Evolutionary conservation across 371 early-diverging fungal genomes (phyloP).

Genomic region (Mucor mucedo): DNA sequence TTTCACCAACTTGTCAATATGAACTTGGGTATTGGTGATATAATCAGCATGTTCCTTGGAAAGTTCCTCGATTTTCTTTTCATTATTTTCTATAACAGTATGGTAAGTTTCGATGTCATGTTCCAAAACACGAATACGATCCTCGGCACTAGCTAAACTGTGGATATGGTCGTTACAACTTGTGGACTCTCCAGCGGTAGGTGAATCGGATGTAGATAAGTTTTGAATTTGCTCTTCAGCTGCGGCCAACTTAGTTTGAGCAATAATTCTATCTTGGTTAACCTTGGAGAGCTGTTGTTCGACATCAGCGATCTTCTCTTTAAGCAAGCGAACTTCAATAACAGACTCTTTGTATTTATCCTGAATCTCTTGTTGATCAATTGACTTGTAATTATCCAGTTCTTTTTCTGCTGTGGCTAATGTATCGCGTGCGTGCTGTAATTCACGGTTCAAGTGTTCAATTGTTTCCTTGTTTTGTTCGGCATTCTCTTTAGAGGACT

Average conservation of each 20-base stretch:
- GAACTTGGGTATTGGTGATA: constrained; percentile 1
- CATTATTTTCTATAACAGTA: constrained; percentile 2
- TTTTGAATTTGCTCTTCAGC: constrained; percentile 17
- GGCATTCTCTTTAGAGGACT: not conserved
- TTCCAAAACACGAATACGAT: constrained; percentile 22
- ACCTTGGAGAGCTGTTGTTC: constrained; percentile 16
- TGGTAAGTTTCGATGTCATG: constrained; percentile 11
- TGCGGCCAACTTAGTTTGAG: constrained; percentile 22
- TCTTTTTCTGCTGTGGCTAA: constrained; percentile 16
- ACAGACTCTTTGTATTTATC: constrained; percentile 19
- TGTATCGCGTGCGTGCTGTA: constrained; percentile 12
- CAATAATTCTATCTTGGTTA: constrained; percentile 23
- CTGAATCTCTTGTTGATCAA: constrained; percentile 11
- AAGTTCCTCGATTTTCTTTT: constrained; percentile 3
- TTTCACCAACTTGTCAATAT: constrained; percentile 14
- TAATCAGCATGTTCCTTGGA: constrained; percentile 6
- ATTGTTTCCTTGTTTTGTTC: constrained; percentile 11
- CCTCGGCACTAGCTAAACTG: constrained; percentile 17
- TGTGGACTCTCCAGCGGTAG: not conserved
- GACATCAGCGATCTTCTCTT: constrained; percentile 15
- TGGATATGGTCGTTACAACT: constrained; percentile 16
- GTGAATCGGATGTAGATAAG: not conserved
- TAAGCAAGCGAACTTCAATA: constrained; percentile 13
- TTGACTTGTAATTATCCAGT: constrained; percentile 13
- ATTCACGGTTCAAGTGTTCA: constrained; percentile 10